phyloP scores from a whole-genome alignment of 352 stramenopile species.

The Aphanomyces euteiches region DNA sequence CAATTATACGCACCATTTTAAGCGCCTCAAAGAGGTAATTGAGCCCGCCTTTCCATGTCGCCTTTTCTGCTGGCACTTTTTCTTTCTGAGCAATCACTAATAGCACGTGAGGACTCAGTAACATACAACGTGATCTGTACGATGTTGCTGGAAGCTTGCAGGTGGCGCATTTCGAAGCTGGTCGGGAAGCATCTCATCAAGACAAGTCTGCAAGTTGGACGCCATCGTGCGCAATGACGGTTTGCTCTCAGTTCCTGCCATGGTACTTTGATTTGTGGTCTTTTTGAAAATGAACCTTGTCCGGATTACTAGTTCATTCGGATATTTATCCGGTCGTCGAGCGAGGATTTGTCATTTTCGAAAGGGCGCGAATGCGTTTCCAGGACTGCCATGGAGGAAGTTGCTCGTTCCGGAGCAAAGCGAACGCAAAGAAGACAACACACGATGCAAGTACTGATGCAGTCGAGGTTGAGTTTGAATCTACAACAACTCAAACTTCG shows the following conservation, averaged over 20 bases:
- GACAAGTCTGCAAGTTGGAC: constrained; percentile 71
- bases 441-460: constrained; percentile 16
- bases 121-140: constrained; percentile 38
- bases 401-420: constrained; percentile 29
- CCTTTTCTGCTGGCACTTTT: constrained; percentile 75
- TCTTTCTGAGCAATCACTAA: constrained; percentile 70
- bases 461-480: constrained; percentile 19
- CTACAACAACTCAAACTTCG: constrained; percentile 10
- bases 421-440: constrained; percentile 11
- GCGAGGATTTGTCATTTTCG: background rate
- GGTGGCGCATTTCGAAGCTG: constrained; percentile 71
- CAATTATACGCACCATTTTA: constrained; percentile 37
- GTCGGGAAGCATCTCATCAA: constrained; percentile 83
- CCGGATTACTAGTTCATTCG: background rate
- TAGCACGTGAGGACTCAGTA: constrained; percentile 10
- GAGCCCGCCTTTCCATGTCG: constrained; percentile 82
- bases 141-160: constrained; percentile 64
- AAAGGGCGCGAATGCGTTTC: constrained; percentile 19
- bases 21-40: constrained; percentile 88
- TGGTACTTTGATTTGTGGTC: background rate
- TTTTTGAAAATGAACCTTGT: constrained; percentile 5
- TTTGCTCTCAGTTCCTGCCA: constrained; percentile 50
- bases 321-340: background rate
- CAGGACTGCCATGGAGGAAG: constrained; percentile 21
- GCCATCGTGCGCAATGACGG: constrained; percentile 78